Evolutionary conservation across 2,329 filamentous ascomycete species (phyloP).

Genomic region (Byssochlamys sp.): DNA sequence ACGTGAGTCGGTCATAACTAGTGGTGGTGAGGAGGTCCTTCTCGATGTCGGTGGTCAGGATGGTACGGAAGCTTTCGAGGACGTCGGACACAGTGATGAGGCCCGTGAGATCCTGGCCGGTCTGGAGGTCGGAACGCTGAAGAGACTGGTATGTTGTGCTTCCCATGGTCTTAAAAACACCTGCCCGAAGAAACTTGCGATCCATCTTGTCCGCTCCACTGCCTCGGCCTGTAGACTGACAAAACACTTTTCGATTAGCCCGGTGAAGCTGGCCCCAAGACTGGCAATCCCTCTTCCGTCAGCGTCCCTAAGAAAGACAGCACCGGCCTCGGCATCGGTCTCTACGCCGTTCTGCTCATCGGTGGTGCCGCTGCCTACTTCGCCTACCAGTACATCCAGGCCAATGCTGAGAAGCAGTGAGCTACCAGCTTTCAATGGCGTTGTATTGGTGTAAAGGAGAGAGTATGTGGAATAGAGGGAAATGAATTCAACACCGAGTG

Average conservation of each 20-base stretch:
- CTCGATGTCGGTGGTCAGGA: conserved; percentile 94
- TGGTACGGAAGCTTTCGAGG: conserved; percentile 94
- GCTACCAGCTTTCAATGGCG: neutral
- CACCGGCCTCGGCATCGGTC: conserved; percentile 57
- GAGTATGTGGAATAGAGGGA: neutral
- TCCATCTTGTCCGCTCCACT: neutral
- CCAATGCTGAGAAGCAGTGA: conserved; percentile 11
- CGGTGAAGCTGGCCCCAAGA: conserved; percentile 67
- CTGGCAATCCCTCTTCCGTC: conserved; percentile 40
- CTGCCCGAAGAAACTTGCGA: neutral
- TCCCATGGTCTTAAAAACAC: neutral
- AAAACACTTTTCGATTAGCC: conserved; percentile 33
- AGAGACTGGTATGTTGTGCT: conserved; percentile 56
- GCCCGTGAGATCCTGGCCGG: conserved; percentile 83
- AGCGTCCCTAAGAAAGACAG: conserved; percentile 16
- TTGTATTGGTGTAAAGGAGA: neutral
- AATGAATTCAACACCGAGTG: neutral
- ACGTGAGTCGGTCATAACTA: conserved; percentile 30
- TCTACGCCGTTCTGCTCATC: conserved; percentile 72
- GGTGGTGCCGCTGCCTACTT: conserved; percentile 69
- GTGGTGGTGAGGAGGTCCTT: conserved; percentile 95
- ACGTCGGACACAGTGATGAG: conserved; percentile 98
- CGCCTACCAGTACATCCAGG: conserved; percentile 75
- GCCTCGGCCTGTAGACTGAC: conserved; percentile 1
- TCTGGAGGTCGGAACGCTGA: conserved; percentile 64